Conservation (phyloP, 2,329 filamentous ascomycete species). For the Arthrobotrys iridis region DNA sequence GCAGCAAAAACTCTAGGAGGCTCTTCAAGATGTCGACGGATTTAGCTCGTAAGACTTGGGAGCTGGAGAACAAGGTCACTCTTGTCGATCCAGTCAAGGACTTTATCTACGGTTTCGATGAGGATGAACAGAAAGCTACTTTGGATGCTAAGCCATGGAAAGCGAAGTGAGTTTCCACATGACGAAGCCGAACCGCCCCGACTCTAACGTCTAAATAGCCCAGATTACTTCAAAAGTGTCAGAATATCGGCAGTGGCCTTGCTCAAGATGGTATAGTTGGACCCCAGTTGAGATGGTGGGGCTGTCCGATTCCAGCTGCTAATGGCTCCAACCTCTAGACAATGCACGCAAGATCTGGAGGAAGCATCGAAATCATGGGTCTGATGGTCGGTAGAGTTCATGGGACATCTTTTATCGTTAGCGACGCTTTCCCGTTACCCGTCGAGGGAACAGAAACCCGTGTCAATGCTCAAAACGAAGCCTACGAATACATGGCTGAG, state of each 20-base stretch:
- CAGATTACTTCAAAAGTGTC: slow-evolving; percentile 89
- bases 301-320: neutral
- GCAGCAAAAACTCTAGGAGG: neutral
- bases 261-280: slow-evolving; percentile 84
- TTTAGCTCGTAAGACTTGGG: slow-evolving; percentile 64
- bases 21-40: slow-evolving; percentile 41
- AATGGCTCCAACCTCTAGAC: slow-evolving; percentile 29
- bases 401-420: slow-evolving; percentile 84
- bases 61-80: slow-evolving; percentile 85
- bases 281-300: neutral
- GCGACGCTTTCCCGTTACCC: slow-evolving; percentile 89
- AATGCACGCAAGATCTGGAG: slow-evolving; percentile 97
- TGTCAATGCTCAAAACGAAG: slow-evolving; percentile 94
- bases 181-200: neutral
- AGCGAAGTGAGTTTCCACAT: slow-evolving; percentile 20
- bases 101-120: slow-evolving; percentile 86
- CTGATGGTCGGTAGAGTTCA: slow-evolving; percentile 90
- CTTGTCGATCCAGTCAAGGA: slow-evolving; percentile 88
- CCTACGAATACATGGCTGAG: slow-evolving; percentile 94
- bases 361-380: slow-evolving; percentile 93
- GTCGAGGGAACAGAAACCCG: slow-evolving; percentile 98
- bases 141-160: slow-evolving; percentile 60
- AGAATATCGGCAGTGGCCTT: slow-evolving; percentile 93
- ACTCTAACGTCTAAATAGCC: slow-evolving; percentile 66
- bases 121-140: slow-evolving; percentile 73